These are phyloP conservation scores for Fraxinus platypoda DNA, from an alignment of 305 asterid genomes.

Conservation along the genomic window DNA sequence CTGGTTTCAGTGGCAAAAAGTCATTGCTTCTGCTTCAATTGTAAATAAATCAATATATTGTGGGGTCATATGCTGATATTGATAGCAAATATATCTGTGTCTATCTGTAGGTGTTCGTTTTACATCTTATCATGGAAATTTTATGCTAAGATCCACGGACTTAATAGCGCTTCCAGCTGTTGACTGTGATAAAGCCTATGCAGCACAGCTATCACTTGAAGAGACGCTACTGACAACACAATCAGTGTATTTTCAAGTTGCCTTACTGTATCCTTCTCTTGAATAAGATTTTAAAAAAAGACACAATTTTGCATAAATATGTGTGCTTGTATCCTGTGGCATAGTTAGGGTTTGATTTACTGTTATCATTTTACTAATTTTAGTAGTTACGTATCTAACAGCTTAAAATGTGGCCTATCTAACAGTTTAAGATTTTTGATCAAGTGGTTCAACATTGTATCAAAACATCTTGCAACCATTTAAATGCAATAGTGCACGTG, in stretches of 20 bases:
- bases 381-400: not conserved
- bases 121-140: constrained; percentile 96
- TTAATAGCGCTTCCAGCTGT: constrained; percentile 93
- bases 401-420: not conserved
- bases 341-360: not conserved
- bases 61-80: constrained; percentile 26
- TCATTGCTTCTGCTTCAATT: constrained; percentile 11
- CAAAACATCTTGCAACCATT: not conserved
- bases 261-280: constrained; percentile 84
- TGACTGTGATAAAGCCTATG: constrained; percentile 98
- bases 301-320: constrained; percentile 8
- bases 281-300: constrained; percentile 6
- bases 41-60: not conserved
- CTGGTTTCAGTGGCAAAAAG: constrained; percentile 5
- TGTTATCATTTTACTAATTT: not conserved
- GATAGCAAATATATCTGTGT: constrained; percentile 17
- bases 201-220: constrained; percentile 88
- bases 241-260: constrained; percentile 90
- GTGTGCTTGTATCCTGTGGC: not conserved
- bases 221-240: constrained; percentile 85
- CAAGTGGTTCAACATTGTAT: not conserved
- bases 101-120: constrained; percentile 81
- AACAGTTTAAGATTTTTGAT: not conserved
- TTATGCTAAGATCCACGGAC: constrained; percentile 97
- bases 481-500: not conserved